Percentiles rank a stretch among this genome's conserved stretches.
phyloP scores from a whole-genome alignment of 176 grass and related monocot species.

The Saccharum spontaneum region DNA sequence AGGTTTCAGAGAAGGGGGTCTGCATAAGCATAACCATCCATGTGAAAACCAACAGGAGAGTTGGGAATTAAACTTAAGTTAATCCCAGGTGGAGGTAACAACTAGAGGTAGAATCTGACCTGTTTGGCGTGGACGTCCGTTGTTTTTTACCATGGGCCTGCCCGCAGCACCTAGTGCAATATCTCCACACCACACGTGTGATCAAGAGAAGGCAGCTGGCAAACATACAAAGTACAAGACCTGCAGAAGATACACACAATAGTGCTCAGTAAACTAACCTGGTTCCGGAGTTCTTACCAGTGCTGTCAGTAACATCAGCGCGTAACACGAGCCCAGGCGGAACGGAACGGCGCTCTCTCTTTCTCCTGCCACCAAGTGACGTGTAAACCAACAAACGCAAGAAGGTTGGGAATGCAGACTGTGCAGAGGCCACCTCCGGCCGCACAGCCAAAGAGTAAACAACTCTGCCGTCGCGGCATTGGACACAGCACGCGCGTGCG shows the following conservation, averaged over 20 bases:
- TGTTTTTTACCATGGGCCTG: background rate
- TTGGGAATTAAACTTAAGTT: background rate
- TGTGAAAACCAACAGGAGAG: background rate
- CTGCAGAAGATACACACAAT: conserved; percentile 4
- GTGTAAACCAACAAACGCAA: background rate
- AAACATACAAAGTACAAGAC: background rate
- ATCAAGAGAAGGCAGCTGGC: conserved; percentile 1
- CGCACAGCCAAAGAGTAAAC: background rate
- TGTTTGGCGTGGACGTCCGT: background rate
- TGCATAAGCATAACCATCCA: background rate
- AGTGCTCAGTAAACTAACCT: background rate
- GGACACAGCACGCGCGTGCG: conserved; percentile 34
- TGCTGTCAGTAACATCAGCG: conserved; percentile 30
- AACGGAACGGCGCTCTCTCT: background rate
- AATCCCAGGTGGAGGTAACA: background rate
- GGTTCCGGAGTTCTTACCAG: background rate
- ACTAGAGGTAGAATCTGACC: background rate
- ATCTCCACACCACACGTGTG: conserved; percentile 5
- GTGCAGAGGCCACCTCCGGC: background rate
- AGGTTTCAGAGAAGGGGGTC: background rate
- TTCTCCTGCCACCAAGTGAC: background rate
- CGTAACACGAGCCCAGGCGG: background rate
- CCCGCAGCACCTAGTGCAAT: background rate
- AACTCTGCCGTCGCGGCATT: conserved; percentile 52
- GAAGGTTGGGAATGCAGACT: background rate